These are phyloP conservation scores for Lasiosphaeriaceae sp. DNA, from an alignment of 495 filamentous ascomycete species.

Conservation along the genomic window DNA sequence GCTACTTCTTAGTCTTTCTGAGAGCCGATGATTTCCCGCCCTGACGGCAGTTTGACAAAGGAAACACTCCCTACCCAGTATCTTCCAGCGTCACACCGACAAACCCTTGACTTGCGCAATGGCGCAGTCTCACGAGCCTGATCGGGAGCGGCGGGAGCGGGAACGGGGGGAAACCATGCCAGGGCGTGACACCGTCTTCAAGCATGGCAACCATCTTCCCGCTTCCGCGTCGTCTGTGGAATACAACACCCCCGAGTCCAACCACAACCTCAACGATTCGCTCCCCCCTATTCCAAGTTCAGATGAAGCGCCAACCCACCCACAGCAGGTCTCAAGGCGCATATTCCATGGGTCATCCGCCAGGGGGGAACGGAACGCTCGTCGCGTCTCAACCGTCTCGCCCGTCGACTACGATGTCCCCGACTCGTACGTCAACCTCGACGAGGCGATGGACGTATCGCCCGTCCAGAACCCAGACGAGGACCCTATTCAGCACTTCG, in stretches of 20 bases:
- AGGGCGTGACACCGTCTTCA: not conserved
- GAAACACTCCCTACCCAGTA: no score
- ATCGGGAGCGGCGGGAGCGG: no score
- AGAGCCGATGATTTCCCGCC: no score
- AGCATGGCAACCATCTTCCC: not conserved
- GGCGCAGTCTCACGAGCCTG: not conserved
- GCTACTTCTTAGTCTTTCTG: no score
- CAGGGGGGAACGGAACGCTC: not conserved
- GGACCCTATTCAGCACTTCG: conserved; percentile 23
- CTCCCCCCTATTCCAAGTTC: not conserved
- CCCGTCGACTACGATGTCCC: conserved; percentile 38
- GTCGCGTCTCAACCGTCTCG: conserved; percentile 2
- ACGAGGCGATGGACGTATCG: conserved; percentile 41
- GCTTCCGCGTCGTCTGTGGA: not conserved
- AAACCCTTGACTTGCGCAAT: no score
- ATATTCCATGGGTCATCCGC: not conserved
- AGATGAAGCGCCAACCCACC: not conserved
- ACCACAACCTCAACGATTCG: conserved; percentile 12
- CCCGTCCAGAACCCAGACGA: conserved; percentile 45
- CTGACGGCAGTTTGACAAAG: no score
- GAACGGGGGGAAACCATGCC: not conserved
- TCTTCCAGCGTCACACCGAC: no score
- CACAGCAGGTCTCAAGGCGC: not conserved
- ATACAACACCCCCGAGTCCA: conserved; percentile 14
- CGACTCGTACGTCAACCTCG: conserved; percentile 45